Evolutionary conservation across 441 rosid species (phyloP).

Genomic region (Erodium trifolium): DNA sequence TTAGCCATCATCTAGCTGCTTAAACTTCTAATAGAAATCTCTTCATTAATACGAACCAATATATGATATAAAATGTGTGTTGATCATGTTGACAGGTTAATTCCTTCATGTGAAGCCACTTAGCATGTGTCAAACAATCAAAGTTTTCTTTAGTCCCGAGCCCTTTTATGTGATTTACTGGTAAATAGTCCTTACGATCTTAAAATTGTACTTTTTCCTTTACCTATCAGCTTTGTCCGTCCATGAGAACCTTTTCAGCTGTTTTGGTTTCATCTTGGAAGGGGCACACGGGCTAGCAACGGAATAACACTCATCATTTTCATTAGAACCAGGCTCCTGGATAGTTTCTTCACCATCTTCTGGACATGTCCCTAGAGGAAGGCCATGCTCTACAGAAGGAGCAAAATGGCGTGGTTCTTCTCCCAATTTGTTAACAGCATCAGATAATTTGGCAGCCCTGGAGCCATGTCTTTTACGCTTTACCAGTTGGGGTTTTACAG

Average conservation of each 20-base stretch:
- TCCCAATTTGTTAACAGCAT: slow-evolving; percentile 27
- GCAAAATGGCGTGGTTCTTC: slow-evolving; percentile 26
- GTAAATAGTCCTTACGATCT: not conserved
- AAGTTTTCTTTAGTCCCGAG: not conserved
- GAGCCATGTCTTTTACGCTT: slow-evolving; percentile 33
- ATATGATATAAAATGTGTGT: slow-evolving; percentile 1
- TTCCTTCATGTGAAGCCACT: slow-evolving; percentile 1
- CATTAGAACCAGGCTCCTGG: slow-evolving; percentile 31
- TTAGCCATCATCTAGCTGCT: not conserved
- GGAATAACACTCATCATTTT: slow-evolving; percentile 41
- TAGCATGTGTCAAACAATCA: not conserved
- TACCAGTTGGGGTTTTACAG: slow-evolving; percentile 25
- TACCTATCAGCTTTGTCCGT: slow-evolving; percentile 90
- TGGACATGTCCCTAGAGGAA: slow-evolving; percentile 24
- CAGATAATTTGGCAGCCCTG: slow-evolving; percentile 24
- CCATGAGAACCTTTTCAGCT: slow-evolving; percentile 61
- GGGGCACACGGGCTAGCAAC: slow-evolving; percentile 33
- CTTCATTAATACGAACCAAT: not conserved
- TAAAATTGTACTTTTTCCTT: slow-evolving; percentile 5
- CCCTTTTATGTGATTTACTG: slow-evolving; percentile 1
- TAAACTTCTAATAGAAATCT: not conserved
- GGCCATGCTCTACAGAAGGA: slow-evolving; percentile 31
- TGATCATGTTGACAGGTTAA: not conserved
- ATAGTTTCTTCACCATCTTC: slow-evolving; percentile 35
- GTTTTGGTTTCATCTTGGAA: slow-evolving; percentile 43